Evolutionary conservation across 75 land plant genomes (phyloP).

Genomic region (Sequoiadendron giganteum): DNA sequence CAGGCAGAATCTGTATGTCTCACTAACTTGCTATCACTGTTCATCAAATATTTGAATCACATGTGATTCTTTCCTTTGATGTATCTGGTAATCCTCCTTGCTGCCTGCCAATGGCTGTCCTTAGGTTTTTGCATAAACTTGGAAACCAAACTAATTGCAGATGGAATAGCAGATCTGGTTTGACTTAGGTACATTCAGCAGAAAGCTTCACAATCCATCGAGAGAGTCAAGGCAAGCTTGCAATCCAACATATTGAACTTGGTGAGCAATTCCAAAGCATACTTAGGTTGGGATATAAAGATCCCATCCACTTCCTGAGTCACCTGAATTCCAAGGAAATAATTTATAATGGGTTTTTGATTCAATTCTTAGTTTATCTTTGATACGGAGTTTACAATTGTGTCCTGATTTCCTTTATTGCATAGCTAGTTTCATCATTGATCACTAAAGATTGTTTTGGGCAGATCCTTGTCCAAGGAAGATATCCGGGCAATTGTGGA

Average conservation of each 20-base stretch:
- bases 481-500: slow-evolving; percentile 52
- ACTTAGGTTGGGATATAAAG: no score
- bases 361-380: neutral
- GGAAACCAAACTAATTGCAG: neutral
- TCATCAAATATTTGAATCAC: neutral
- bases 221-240: no score
- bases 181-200: no score
- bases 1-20: no score
- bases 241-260: no score
- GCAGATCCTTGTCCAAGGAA: slow-evolving; percentile 51
- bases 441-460: slow-evolving; percentile 1
- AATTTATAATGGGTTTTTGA: neutral
- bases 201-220: no score
- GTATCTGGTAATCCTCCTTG: neutral
- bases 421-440: neutral
- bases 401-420: neutral
- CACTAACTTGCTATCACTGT: neutral
- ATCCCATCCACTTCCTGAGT: no score
- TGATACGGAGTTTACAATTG: neutral
- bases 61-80: neutral
- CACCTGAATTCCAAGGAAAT: no score
- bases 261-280: no score
- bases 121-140: no score
- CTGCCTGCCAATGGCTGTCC: no score
- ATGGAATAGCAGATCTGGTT: neutral